Percentiles rank a stretch among this genome's conserved stretches.
These are phyloP conservation scores for Phytophthora meadii DNA, from an alignment of 352 stramenopile species.

Conservation along the genomic window DNA sequence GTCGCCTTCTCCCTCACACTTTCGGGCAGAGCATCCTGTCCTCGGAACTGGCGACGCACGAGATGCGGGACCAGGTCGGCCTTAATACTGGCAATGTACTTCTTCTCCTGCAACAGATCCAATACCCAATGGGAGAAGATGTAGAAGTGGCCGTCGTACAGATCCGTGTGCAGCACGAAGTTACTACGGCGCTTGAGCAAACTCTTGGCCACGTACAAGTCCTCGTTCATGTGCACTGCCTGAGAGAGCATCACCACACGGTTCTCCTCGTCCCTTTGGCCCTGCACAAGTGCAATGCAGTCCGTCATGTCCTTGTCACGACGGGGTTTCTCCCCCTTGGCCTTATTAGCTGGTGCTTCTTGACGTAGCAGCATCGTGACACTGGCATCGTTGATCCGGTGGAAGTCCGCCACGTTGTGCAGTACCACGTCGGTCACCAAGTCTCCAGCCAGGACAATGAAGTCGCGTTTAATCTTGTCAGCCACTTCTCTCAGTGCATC, in stretches of 20 bases:
- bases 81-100: conserved; percentile 88
- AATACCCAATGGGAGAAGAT: conserved; percentile 88
- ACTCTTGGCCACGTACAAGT: conserved; percentile 80
- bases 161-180: conserved; percentile 79
- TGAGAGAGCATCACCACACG: conserved; percentile 76
- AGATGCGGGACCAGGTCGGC: conserved; percentile 81
- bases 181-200: conserved; percentile 76
- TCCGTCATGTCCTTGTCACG: conserved; percentile 86
- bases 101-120: conserved; percentile 80
- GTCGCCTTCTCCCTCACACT: conserved; percentile 63
- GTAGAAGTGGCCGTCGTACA: conserved; percentile 88
- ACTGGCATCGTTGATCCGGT: conserved; percentile 84
- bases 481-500: conserved; percentile 75
- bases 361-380: conserved; percentile 86
- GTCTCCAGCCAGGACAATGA: conserved; percentile 83
- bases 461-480: conserved; percentile 84
- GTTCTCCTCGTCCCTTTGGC: conserved; percentile 52
- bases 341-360: conserved; percentile 41
- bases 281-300: conserved; percentile 73
- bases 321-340: conserved; percentile 72
- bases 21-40: conserved; percentile 57
- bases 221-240: conserved; percentile 83
- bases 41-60: conserved; percentile 81
- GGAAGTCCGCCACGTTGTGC: conserved; percentile 83
- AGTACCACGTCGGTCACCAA: conserved; percentile 82